Conservation (phyloP, 2,329 filamentous ascomycete genomes). For the Penicillium occitanis region DNA sequence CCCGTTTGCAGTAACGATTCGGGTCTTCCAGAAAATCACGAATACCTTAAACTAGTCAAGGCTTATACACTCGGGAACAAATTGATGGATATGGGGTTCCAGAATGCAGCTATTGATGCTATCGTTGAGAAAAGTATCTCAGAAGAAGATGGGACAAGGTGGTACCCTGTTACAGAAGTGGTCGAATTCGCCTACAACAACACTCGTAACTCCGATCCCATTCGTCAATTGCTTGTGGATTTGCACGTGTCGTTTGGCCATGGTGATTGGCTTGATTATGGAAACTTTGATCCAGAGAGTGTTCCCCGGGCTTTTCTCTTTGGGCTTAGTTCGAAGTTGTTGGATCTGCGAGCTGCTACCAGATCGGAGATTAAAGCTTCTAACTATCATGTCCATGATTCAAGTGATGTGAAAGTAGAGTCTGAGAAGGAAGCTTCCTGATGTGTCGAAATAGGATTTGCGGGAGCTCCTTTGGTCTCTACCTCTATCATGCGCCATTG, state of each 20-base stretch:
- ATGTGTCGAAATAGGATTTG: not conserved
- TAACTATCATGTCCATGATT: not conserved
- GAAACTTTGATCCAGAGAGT: not conserved
- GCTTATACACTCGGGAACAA: conserved; percentile 1
- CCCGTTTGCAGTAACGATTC: conserved; percentile 1
- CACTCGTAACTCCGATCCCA: not conserved
- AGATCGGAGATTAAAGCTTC: not conserved
- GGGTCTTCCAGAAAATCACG: not conserved
- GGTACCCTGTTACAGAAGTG: not conserved
- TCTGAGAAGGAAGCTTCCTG: not conserved
- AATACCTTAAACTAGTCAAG: not conserved
- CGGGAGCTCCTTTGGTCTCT: not conserved
- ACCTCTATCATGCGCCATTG: not conserved
- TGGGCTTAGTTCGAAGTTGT: not conserved
- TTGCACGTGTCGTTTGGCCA: not conserved
- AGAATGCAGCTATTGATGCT: not conserved
- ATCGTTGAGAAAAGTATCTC: not conserved
- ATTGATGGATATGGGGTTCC: not conserved
- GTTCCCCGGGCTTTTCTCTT: not conserved
- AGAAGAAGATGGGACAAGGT: not conserved
- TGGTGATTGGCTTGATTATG: not conserved
- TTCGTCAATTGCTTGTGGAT: not conserved
- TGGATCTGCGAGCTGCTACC: not conserved
- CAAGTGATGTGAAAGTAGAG: not conserved
- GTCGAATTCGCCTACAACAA: conserved; percentile 1